Conservation (phyloP, 2,329 filamentous ascomycete genomes). For the Phyllachora maydis region DNA sequence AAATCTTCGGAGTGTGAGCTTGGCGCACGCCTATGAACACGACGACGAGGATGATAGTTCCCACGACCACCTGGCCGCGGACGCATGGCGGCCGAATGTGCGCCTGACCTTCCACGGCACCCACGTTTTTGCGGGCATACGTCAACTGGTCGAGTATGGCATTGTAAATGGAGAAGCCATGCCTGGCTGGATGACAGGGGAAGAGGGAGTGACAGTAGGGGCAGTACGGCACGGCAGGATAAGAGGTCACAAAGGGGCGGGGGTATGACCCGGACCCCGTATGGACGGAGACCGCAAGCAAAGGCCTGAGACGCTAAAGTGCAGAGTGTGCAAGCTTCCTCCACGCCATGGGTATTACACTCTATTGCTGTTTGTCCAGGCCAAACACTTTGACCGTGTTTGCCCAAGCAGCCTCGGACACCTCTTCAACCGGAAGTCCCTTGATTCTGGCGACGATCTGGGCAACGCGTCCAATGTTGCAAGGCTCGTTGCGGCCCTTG, state of each 20-base stretch:
- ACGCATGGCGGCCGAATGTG: conserved; percentile 33
- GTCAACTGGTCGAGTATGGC: conserved; percentile 57
- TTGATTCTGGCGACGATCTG: conserved; percentile 77
- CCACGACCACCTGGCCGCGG: no score
- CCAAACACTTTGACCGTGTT: conserved; percentile 71
- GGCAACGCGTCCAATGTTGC: conserved; percentile 70
- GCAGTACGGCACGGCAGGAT: conserved; percentile 48
- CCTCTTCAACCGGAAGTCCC: conserved; percentile 55
- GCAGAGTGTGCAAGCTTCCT: neutral
- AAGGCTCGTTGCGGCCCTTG: conserved; percentile 88
- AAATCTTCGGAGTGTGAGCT: no score
- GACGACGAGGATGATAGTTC: no score
- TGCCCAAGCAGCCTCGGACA: conserved; percentile 69
- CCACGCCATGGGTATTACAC: no score
- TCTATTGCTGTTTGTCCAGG: conserved; percentile 26
- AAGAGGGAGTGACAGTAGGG: conserved; percentile 59
- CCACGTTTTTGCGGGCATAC: conserved; percentile 65
- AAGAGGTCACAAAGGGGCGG: conserved; percentile 31
- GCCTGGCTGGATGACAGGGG: conserved; percentile 83
- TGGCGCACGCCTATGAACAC: no score
- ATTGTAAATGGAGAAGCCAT: conserved; percentile 57
- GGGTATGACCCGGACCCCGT: conserved; percentile 21
- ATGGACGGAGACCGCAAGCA: neutral
- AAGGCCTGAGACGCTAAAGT: neutral
- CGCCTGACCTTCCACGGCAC: conserved; percentile 50